Evolutionary conservation across 305 asterid genomes (phyloP).

Genomic region (Plantago coronopus): DNA sequence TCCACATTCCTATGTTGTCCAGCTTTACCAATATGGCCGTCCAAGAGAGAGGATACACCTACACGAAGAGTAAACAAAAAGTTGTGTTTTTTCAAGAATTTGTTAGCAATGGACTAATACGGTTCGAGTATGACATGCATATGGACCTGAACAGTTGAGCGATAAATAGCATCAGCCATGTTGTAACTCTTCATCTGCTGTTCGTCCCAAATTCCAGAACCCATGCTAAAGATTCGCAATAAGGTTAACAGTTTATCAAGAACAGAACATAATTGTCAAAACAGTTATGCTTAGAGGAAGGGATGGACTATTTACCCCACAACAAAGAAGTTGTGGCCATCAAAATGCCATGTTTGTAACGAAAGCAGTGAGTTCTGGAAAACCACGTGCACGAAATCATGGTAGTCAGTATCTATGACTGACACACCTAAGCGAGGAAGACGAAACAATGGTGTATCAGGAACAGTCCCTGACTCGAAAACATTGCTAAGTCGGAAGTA

Average conservation of each 20-base stretch:
- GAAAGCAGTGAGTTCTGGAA: conserved; percentile 17
- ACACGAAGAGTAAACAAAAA: background rate
- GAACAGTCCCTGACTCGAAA: conserved; percentile 11
- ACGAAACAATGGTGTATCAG: conserved; percentile 4
- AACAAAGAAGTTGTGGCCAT: conserved; percentile 25
- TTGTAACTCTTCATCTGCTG: conserved; percentile 20
- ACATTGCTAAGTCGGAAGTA: conserved; percentile 14
- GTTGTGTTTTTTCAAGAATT: background rate
- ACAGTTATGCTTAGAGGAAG: background rate
- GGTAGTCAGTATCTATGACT: conserved; percentile 18
- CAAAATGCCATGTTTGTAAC: conserved; percentile 23
- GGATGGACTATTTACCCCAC: conserved; percentile 14
- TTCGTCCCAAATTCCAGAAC: conserved; percentile 12
- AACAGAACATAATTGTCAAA: background rate
- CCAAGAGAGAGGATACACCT: conserved; percentile 34
- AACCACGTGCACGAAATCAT: conserved; percentile 18
- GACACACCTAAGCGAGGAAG: conserved; percentile 17
- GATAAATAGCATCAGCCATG: conserved; percentile 31
- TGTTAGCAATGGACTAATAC: background rate
- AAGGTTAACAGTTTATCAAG: background rate
- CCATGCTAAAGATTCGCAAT: conserved; percentile 15
- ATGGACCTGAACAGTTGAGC: conserved; percentile 32
- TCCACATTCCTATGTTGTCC: conserved; percentile 32
- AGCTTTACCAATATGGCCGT: conserved; percentile 26
- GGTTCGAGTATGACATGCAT: background rate